A percentile compares a stretch with the other conserved stretches of the same genome.
Conservation (phyloP, 257 asterid species). For the Plantago ovata region DNA sequence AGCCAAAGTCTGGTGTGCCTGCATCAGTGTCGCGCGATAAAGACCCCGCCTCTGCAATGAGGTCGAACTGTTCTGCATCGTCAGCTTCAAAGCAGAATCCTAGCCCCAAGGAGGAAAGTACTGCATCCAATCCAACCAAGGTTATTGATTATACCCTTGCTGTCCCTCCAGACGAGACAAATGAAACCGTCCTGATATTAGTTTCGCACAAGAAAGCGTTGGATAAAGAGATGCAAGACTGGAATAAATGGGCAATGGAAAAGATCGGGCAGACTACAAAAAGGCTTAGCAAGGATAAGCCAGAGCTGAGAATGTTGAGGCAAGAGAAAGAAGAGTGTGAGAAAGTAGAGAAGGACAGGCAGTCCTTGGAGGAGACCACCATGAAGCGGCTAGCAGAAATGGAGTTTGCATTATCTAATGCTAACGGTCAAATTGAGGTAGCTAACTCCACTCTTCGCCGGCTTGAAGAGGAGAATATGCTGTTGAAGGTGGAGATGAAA, state of each 20-base stretch:
- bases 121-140: conserved; percentile 23
- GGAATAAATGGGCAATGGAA: conserved; percentile 71
- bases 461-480: conserved; percentile 44
- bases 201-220: conserved; percentile 35
- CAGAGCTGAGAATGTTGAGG: conserved; percentile 64
- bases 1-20: conserved; percentile 22
- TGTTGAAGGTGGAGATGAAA: conserved; percentile 39
- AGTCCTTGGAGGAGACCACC: conserved; percentile 51
- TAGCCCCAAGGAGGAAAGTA: conserved; percentile 17
- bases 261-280: conserved; percentile 73
- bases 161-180: conserved; percentile 47
- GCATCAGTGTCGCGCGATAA: conserved; percentile 20
- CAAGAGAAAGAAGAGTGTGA: conserved; percentile 63
- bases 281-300: conserved; percentile 55
- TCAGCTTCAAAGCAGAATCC: conserved; percentile 21
- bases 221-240: conserved; percentile 47
- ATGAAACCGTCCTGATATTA: conserved; percentile 39
- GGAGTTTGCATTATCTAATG: conserved; percentile 53
- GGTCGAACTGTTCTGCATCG: conserved; percentile 7
- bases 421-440: conserved; percentile 39
- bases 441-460: conserved; percentile 31
- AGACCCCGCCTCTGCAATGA: conserved; percentile 30
- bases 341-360: conserved; percentile 50
- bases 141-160: conserved; percentile 36
- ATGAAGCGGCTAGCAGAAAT: conserved; percentile 57